These are phyloP conservation scores for Capsicum baccatum DNA, from an alignment of 257 asterid genomes.

Conservation along the genomic window DNA sequence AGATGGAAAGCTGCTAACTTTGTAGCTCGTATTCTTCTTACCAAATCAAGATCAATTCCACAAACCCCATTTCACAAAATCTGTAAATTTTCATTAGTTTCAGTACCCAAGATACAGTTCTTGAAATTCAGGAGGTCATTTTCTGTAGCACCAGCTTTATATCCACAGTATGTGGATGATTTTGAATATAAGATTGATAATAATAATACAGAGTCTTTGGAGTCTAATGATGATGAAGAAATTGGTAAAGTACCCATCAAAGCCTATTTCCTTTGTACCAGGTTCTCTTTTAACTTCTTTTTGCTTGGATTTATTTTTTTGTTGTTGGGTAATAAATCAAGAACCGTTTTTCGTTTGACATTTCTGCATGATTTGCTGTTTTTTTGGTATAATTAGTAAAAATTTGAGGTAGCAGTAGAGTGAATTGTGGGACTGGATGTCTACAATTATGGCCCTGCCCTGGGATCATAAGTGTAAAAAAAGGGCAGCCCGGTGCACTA, in stretches of 20 bases:
- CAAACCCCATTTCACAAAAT: constrained; percentile 37
- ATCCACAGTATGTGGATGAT: constrained; percentile 59
- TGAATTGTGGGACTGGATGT: not conserved
- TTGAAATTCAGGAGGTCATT: constrained; percentile 61
- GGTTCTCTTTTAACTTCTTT: no score
- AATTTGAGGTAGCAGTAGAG: constrained; percentile 11
- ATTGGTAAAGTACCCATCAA: constrained; percentile 71
- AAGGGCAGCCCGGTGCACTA: no score
- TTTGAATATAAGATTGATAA: constrained; percentile 37
- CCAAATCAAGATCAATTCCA: constrained; percentile 42
- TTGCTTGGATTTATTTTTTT: not conserved
- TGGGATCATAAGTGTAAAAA: no score
- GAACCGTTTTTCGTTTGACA: not conserved
- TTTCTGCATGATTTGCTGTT: not conserved
- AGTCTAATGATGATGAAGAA: constrained; percentile 49
- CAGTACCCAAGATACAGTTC: constrained; percentile 41
- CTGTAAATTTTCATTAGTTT: constrained; percentile 32
- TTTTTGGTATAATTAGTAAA: not conserved
- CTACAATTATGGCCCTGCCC: not conserved
- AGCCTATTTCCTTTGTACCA: constrained; percentile 88
- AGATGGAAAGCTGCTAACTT: constrained; percentile 76
- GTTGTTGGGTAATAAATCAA: not conserved
- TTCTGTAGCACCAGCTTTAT: constrained; percentile 51
- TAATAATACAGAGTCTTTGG: constrained; percentile 27
- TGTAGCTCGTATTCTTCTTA: constrained; percentile 49